Evolutionary conservation across 768 basidiomycete species (phyloP).

Genomic region (Mrakia gelida): DNA sequence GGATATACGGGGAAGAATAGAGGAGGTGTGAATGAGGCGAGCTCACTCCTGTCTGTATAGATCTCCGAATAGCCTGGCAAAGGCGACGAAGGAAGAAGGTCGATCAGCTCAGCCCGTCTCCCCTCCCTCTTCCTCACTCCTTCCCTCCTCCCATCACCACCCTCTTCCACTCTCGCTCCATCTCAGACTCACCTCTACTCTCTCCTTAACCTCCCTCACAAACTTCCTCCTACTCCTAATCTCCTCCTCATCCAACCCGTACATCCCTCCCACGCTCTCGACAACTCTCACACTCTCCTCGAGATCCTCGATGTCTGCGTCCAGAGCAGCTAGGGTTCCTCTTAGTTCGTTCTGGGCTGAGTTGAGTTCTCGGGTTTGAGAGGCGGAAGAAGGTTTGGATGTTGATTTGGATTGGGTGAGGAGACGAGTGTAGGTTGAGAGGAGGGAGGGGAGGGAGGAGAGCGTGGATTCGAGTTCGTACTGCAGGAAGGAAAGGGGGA

Average conservation of each 20-base stretch:
- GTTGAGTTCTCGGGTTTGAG: neutral
- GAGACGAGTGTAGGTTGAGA: constrained; percentile 19
- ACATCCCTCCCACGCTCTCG: constrained; percentile 67
- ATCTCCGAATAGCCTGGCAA: constrained; percentile 3
- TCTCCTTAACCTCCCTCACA: constrained; percentile 64
- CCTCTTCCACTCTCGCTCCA: neutral
- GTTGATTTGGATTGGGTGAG: neutral
- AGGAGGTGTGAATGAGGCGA: too few species aligned
- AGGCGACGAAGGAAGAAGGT: neutral
- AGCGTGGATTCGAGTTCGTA: constrained; percentile 24
- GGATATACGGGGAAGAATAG: too few species aligned
- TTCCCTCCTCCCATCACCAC: too few species aligned
- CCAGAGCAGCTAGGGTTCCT: constrained; percentile 68
- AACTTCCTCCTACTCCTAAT: constrained; percentile 71
- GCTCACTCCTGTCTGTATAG: neutral
- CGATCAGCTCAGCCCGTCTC: neutral
- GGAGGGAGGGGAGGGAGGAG: constrained; percentile 13
- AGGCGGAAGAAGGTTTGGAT: neutral
- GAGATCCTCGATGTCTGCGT: constrained; percentile 86
- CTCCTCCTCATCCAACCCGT: constrained; percentile 74
- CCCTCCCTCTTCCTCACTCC: neutral
- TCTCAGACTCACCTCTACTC: constrained; percentile 66
- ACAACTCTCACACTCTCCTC: constrained; percentile 91
- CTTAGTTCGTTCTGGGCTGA: constrained; percentile 55
- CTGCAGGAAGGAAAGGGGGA: neutral